Evolutionary conservation across 345 rosid genomes (phyloP).

Genomic region (Pistacia vera): DNA sequence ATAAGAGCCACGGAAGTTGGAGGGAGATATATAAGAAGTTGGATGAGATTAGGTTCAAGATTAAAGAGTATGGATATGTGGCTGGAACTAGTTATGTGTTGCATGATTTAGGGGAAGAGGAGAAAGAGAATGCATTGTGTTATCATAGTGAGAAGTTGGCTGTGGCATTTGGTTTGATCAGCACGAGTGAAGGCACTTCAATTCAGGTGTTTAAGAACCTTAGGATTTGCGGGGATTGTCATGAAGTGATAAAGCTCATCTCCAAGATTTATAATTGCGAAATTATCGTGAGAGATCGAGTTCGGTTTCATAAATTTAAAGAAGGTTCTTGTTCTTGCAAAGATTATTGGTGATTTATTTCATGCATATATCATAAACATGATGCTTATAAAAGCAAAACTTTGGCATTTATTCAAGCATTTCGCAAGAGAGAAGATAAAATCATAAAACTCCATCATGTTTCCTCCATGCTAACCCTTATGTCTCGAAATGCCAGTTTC

Average conservation of each 20-base stretch:
- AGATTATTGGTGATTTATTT: conserved; percentile 66
- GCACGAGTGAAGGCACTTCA: conserved; percentile 42
- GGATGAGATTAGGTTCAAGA: conserved; percentile 73
- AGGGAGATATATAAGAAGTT: conserved; percentile 63
- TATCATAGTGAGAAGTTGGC: conserved; percentile 93
- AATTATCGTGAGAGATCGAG: conserved; percentile 80
- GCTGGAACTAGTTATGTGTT: conserved; percentile 75
- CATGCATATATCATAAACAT: not conserved
- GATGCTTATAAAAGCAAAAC: not conserved
- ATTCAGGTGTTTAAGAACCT: conserved; percentile 86
- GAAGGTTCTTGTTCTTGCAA: conserved; percentile 78
- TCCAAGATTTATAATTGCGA: conserved; percentile 69
- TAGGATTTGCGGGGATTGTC: conserved; percentile 89
- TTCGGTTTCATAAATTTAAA: conserved; percentile 75
- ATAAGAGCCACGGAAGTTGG: conserved; percentile 60
- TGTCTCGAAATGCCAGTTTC: not conserved
- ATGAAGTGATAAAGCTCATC: conserved; percentile 66
- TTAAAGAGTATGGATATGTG: conserved; percentile 67
- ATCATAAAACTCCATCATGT: not conserved
- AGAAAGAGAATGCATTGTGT: conserved; percentile 75
- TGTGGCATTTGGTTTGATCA: conserved; percentile 77
- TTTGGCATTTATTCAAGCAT: not conserved
- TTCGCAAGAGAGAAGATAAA: not conserved
- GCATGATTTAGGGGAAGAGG: conserved; percentile 92
- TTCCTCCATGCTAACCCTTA: not conserved